phyloP scores from a whole-genome alignment of 2,329 filamentous ascomycete species.

The Arthrobotrys megalospora region DNA sequence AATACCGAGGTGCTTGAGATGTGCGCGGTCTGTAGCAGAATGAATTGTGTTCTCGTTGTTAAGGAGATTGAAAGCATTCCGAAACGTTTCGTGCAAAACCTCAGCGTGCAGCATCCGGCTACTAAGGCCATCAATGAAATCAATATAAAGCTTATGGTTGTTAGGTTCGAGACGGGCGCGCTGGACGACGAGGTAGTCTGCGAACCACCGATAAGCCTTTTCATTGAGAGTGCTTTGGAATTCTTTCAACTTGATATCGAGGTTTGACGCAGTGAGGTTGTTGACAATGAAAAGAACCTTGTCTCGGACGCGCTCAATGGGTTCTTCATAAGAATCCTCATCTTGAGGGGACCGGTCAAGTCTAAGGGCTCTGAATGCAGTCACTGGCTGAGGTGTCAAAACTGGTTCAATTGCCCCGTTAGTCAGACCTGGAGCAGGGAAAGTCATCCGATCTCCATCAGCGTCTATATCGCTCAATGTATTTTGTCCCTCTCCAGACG shows the following conservation, averaged over 20 bases:
- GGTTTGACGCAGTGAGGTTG: conserved; percentile 91
- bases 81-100: conserved; percentile 92
- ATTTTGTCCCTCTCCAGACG: conserved; percentile 63
- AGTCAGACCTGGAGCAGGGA: conserved; percentile 62
- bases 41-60: conserved; percentile 91
- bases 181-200: conserved; percentile 92
- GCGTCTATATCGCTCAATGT: conserved; percentile 57
- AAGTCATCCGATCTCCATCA: conserved; percentile 65
- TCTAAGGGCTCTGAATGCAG: conserved; percentile 83
- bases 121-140: conserved; percentile 86
- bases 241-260: conserved; percentile 86
- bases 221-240: conserved; percentile 83
- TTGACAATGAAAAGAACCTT: conserved; percentile 96
- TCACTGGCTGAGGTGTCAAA: conserved; percentile 67
- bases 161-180: conserved; percentile 98
- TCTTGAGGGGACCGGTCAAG: conserved; percentile 78
- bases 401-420: conserved; percentile 52
- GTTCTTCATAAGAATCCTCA: conserved; percentile 80
- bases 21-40: conserved; percentile 84
- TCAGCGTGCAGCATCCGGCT: conserved; percentile 86
- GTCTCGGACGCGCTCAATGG: conserved; percentile 86
- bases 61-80: conserved; percentile 86
- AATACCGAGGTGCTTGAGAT: conserved; percentile 91
- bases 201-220: conserved; percentile 95
- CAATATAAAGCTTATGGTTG: conserved; percentile 92